Evolutionary conservation across 306 rosid species (phyloP).

Genomic region (Erythrophleum fordii): DNA sequence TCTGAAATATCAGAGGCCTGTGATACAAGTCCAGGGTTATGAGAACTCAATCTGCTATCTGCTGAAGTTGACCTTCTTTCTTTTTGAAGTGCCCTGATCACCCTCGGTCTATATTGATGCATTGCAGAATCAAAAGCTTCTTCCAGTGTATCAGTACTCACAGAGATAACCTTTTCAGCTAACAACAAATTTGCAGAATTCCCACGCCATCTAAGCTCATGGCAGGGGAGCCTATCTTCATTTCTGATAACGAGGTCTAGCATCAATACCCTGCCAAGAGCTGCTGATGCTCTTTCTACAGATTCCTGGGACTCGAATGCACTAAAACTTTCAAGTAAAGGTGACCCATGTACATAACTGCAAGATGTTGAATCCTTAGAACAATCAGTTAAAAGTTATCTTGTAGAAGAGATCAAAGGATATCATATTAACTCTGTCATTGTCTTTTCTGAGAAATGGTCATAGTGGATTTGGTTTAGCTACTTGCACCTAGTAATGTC

Average conservation of each 20-base stretch:
- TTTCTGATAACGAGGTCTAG: slow-evolving; percentile 94
- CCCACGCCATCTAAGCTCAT: slow-evolving; percentile 95
- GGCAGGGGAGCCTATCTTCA: slow-evolving; percentile 97
- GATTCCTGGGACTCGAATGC: slow-evolving; percentile 71
- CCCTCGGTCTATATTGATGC: slow-evolving; percentile 68
- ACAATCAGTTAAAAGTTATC: slow-evolving; percentile 32
- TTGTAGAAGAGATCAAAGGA: slow-evolving; percentile 5
- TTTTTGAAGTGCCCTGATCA: slow-evolving; percentile 63
- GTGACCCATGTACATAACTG: slow-evolving; percentile 95
- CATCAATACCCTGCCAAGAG: slow-evolving; percentile 89
- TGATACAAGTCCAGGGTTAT: slow-evolving; percentile 54
- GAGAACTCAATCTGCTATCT: slow-evolving; percentile 62
- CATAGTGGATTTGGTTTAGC: slow-evolving; percentile 27
- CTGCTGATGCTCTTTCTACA: slow-evolving; percentile 73
- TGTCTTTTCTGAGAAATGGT: slow-evolving; percentile 10
- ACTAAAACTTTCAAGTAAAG: slow-evolving; percentile 78
- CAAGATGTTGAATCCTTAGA: slow-evolving; percentile 40
- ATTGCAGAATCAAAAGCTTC: slow-evolving; percentile 71
- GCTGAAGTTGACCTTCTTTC: slow-evolving; percentile 87
- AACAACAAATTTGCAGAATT: slow-evolving; percentile 86
- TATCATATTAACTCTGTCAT: slow-evolving; percentile 10
- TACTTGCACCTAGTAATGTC: slow-evolving; percentile 2
- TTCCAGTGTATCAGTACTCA: slow-evolving; percentile 57
- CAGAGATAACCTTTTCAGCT: slow-evolving; percentile 62
- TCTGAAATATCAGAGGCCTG: slow-evolving; percentile 77